Evolutionary conservation across 129 eudicot genomes (phyloP).

Genomic region (Chrysanthemum makinoi): DNA sequence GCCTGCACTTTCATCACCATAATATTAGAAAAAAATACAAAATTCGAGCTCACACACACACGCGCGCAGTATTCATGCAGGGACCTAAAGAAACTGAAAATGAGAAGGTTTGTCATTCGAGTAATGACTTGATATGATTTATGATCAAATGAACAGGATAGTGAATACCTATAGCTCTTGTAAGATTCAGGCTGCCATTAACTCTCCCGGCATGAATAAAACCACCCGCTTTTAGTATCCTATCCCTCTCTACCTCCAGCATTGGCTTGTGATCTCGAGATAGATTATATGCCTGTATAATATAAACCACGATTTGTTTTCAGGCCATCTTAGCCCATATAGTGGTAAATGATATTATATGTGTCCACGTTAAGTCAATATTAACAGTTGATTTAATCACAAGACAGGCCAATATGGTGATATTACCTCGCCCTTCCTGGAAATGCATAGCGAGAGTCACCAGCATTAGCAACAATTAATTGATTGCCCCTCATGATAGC

Average conservation of each 20-base stretch:
- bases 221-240: slow-evolving; percentile 93
- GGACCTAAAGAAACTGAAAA: not conserved
- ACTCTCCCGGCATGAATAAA: slow-evolving; percentile 95
- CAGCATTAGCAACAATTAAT: slow-evolving; percentile 90
- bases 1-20: slow-evolving; percentile 45
- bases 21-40: not conserved
- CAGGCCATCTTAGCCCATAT: too few relatives aligned
- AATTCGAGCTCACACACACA: slow-evolving; percentile 5
- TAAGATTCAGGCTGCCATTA: slow-evolving; percentile 87
- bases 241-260: slow-evolving; percentile 87
- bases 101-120: not conserved
- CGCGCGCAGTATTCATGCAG: slow-evolving; percentile 1
- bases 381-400: slow-evolving; percentile 12
- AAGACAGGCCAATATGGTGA: not conserved
- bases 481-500: slow-evolving; percentile 74
- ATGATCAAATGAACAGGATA: not conserved
- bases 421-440: slow-evolving; percentile 95
- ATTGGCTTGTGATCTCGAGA: slow-evolving; percentile 94
- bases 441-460: slow-evolving; percentile 95
- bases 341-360: not conserved
- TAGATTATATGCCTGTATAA: slow-evolving; percentile 81
- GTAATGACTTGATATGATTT: not conserved
- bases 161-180: slow-evolving; percentile 89
- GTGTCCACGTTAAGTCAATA: slow-evolving; percentile 2
- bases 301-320: not conserved